Evolutionary conservation across 352 stramenopile genomes (phyloP), one percentile per base, ranked within the genome.

Genomic region (Globisporangium abappressorium): DNA sequence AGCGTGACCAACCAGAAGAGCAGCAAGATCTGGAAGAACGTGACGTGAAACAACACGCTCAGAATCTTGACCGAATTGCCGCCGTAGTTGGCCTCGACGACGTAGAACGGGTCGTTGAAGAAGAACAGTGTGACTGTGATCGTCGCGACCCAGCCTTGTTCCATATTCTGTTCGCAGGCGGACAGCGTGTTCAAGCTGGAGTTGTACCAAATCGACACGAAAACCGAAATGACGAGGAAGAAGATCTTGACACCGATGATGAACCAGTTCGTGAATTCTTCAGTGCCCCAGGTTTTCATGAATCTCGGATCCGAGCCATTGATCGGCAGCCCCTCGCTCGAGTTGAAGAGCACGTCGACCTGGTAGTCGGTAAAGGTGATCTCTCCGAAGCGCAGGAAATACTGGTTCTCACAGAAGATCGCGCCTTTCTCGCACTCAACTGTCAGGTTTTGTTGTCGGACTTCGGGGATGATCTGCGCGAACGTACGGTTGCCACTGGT

Each of bases 51-150:
- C 1, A 76, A 62, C 15, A 89, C 70, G 46, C 70, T 83, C 28
- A 89, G 71, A 12, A 90, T 74, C 41, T 79, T 74, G 54, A 81
- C 70, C 1, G 79, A 61, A 59, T 85, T 82, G 64, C 81, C 82
- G 18, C 79, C 79, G 41, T 74, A 85, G 8, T 62, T 74, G 14
- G 78, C 78, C 43, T 90, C 81, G 12, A 75, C 61, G 30, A 77
- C 68, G 69, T 85, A 90, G 57, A 90, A 87, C 2, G 81, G 81
- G 46, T 90, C 81, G 55, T 90, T 86, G 67, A 83, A 89, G 30
- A 86, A 67, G 22, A 86, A 72, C 14, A 90, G 68, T 41, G 76
- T 72, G 36, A 88, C 30, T 18, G 61, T 74, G 20, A 90, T 69
- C n/a, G 74, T 73, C 41, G 78, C 69, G 26, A 88, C 73, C 71